Conservation (phyloP, 2,329 filamentous ascomycete species). For the Alternaria gaisen region DNA sequence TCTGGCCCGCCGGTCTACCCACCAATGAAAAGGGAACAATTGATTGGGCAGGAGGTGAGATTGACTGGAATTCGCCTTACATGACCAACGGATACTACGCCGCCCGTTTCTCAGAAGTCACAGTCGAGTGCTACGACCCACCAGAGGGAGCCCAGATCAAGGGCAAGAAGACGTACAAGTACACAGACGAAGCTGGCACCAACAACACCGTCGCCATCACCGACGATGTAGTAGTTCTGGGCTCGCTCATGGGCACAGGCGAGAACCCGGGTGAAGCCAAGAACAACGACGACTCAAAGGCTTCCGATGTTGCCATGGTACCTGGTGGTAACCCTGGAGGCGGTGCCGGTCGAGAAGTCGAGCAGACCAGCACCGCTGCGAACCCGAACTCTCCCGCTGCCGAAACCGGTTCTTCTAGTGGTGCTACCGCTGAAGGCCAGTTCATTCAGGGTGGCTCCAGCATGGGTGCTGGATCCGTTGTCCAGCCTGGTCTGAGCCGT, state of each 20-base stretch:
- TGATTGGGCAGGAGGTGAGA: slow-evolving; percentile 87
- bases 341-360: slow-evolving; percentile 55
- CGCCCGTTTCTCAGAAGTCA: slow-evolving; percentile 77
- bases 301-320: slow-evolving; percentile 57
- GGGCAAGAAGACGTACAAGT: slow-evolving; percentile 76
- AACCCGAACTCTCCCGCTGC: not conserved
- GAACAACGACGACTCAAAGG: slow-evolving; percentile 42
- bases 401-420: slow-evolving; percentile 12
- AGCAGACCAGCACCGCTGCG: slow-evolving; percentile 21
- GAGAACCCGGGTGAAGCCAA: slow-evolving; percentile 67
- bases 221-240: slow-evolving; percentile 77
- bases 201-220: slow-evolving; percentile 80
- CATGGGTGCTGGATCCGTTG: slow-evolving; percentile 25
- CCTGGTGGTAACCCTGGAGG: slow-evolving; percentile 65
- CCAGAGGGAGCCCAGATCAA: slow-evolving; percentile 72
- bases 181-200: slow-evolving; percentile 69
- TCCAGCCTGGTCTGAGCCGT: slow-evolving; percentile 37
- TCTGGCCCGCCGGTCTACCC: slow-evolving; percentile 90
- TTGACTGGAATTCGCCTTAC: slow-evolving; percentile 84
- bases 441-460: slow-evolving; percentile 35
- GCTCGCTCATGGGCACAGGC: slow-evolving; percentile 82
- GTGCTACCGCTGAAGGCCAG: slow-evolving; percentile 7
- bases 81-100: slow-evolving; percentile 93
- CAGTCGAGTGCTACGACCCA: slow-evolving; percentile 86
- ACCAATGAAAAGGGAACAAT: slow-evolving; percentile 85